These are phyloP conservation scores for Acanthamoeba castellanii DNA, from an alignment of 208 protist genomes.

Conservation along the genomic window DNA sequence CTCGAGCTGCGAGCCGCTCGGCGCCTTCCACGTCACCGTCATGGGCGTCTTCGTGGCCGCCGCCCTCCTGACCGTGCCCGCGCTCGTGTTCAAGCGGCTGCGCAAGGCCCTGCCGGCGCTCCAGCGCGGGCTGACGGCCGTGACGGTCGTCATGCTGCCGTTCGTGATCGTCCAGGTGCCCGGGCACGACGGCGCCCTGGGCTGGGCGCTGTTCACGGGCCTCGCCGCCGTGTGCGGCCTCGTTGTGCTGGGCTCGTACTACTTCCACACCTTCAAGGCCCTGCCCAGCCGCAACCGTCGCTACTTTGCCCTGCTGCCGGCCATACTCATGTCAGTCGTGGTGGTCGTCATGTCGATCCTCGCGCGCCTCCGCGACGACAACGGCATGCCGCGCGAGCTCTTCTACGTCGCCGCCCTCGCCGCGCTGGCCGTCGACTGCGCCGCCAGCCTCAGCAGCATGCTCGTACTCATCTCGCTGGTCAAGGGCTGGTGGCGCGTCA, in stretches of 20 bases:
- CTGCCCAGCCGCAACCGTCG: background rate
- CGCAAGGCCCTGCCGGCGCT: background rate
- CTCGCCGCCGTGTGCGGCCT: background rate
- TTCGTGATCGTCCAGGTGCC: constrained; percentile 62
- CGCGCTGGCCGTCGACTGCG: background rate
- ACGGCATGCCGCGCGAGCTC: background rate
- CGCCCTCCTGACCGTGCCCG: background rate
- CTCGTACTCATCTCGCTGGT: constrained; percentile 23
- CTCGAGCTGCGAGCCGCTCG: background rate
- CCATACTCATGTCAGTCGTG: background rate
- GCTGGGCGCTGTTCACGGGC: constrained; percentile 11
- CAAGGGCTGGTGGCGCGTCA: constrained; percentile 47
- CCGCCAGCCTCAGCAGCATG: background rate
- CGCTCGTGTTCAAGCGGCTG: background rate
- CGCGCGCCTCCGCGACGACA: constrained; percentile 2
- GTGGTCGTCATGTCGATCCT: background rate
- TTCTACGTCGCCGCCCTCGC: background rate
- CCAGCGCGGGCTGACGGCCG: background rate
- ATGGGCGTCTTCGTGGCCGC: background rate
- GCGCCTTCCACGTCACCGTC: background rate
- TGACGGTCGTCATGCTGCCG: background rate
- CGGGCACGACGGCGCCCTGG: background rate
- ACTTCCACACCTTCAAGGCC: constrained; percentile 24
- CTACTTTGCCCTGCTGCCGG: background rate
- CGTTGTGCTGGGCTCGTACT: background rate